phyloP scores from a whole-genome alignment of 176 grass and related monocot genomes.

The Avena atlantica region DNA sequence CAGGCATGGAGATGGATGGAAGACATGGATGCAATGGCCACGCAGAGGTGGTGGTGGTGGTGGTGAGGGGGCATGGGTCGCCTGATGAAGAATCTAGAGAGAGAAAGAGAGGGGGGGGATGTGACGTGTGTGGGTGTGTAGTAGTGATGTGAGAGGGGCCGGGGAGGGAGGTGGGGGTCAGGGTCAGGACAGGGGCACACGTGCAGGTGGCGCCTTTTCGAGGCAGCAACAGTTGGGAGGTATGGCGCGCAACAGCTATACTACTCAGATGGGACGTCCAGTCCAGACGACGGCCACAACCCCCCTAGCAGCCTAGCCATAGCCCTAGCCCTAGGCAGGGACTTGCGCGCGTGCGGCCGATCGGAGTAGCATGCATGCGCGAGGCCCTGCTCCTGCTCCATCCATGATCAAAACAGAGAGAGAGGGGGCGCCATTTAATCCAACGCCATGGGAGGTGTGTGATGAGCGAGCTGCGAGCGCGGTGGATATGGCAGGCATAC shows the following conservation, averaged over 20 bases:
- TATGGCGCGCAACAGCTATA: conserved; percentile 63
- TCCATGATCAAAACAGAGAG: too few relatives aligned
- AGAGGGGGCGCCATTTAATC: too few relatives aligned
- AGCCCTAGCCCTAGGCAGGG: not conserved
- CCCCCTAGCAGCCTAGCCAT: not conserved
- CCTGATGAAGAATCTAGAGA: conserved; percentile 32
- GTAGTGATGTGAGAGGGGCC: not conserved
- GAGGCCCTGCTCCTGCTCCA: not conserved
- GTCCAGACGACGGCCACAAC: not conserved
- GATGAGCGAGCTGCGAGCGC: too few relatives aligned
- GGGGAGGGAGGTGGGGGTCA: conserved; percentile 35
- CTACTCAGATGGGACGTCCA: conserved; percentile 41
- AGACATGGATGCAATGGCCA: conserved; percentile 32
- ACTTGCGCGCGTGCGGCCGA: not conserved
- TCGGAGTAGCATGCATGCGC: not conserved
- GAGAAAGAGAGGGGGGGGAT: not conserved
- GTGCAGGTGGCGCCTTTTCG: conserved; percentile 62
- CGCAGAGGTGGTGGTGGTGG: conserved; percentile 12
- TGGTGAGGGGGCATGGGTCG: conserved; percentile 45
- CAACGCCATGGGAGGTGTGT: too few relatives aligned
- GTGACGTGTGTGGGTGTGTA: conserved; percentile 43
- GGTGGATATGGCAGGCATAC: too few relatives aligned
- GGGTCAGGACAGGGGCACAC: conserved; percentile 47
- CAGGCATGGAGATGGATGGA: conserved; percentile 55
- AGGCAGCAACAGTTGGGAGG: conserved; percentile 69